Evolutionary conservation across 2,329 filamentous ascomycete species (phyloP), one percentile per base, ranked within the genome.

Genomic region (Ophiosphaerella narmari): DNA sequence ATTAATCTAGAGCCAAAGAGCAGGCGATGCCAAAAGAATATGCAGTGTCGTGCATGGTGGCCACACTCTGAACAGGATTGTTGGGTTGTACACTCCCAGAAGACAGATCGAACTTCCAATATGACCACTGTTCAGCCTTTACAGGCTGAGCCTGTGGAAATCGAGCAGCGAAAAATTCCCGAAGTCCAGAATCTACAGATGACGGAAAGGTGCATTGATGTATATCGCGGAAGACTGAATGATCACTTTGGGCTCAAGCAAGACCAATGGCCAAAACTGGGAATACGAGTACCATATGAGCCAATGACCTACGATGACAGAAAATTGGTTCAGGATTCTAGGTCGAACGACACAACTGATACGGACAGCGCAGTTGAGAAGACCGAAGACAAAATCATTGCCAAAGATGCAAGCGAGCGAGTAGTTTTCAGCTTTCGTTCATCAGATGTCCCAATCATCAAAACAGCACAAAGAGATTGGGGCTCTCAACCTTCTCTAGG

Each of bases 231-330:
- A 14, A 43, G 52, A 29, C 16, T 52, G 12, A 2, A 4, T 1
- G 52, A 55, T 35, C 48, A 55, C 32, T 52, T 49, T 11, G 52
- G 46, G 5, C 7, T 45, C 33, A 35, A 36, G 6, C 16, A 31
- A n/a, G 13, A 21, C 2, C 12, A 9, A 29, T 55, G 52, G 48
- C 52, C 52, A 13, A 41, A 24, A n/a, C 13, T 49, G 4, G 52
- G 52, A 2, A 39, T 52, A 1, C 16, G 52, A 7, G 39, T 52
- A 1, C 45, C 52, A 2, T 55, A 55, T 26, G 42, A 49, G 8
- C 49, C 52, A 1, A 46, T 43, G 39, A 52, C 46, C 1, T 35
- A 43, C 18, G 44, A 43, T 9, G 34, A 39, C 12, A 7, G 18
- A 4, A 34, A 36, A 35, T 12, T 26, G 9, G 16, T 9, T 16